These are phyloP conservation scores for Rhizopogon sp. DNA, from an alignment of 768 basidiomycete species.

Conservation along the genomic window DNA sequence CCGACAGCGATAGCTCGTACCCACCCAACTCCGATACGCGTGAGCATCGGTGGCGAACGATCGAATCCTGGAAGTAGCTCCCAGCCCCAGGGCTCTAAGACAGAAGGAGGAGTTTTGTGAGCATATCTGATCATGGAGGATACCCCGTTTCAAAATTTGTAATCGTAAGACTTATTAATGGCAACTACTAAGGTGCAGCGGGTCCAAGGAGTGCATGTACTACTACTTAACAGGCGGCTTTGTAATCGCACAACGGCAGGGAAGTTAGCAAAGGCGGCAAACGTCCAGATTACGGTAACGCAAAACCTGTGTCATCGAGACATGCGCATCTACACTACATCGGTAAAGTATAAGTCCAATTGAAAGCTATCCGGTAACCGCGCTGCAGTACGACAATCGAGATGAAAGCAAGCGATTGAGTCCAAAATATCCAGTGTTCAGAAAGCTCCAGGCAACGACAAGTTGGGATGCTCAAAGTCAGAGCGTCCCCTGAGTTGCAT, in stretches of 20 bases:
- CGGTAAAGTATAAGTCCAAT: neutral
- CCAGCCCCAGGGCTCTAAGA: neutral
- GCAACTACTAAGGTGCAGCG: neutral
- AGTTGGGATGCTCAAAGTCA: constrained; percentile 56
- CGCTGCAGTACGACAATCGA: neutral
- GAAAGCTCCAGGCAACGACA: constrained; percentile 56
- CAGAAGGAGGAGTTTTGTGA: neutral
- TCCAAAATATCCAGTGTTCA: constrained; percentile 21
- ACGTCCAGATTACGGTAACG: neutral
- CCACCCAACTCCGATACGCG: constrained; percentile 15
- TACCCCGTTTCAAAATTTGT: neutral
- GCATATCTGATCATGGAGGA: neutral
- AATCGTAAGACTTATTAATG: neutral
- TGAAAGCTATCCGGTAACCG: neutral
- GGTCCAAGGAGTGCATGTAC: neutral
- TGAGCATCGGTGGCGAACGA: constrained; percentile 32
- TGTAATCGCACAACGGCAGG: neutral
- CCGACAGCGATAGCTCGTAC: neutral
- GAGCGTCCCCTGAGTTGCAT: constrained; percentile 42
- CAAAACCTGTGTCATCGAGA: constrained; percentile 3
- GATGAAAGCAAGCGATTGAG: neutral
- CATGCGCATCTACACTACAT: neutral
- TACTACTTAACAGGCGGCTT: neutral
- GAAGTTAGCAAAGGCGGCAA: neutral
- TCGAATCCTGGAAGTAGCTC: constrained; percentile 31